Base-by-base conservation (phyloP, 352 stramenopile species). In the Pelagophyceae sp. region DNA sequence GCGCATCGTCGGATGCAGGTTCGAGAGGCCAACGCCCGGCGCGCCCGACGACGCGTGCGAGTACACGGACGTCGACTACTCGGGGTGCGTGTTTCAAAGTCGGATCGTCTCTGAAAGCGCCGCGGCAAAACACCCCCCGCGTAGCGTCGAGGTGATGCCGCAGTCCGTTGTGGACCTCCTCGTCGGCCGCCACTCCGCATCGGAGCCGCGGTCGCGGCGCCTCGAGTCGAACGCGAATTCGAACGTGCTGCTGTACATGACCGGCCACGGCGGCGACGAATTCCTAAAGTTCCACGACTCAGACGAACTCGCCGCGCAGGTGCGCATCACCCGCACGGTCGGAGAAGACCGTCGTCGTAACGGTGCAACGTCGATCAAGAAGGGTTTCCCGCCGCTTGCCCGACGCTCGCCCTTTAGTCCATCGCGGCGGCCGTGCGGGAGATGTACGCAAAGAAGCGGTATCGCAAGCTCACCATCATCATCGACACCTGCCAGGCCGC, bases 251-350 rank as follows among this genome's bases (percentile, higher is more conserved):
- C 17, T 78, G 19, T 77, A 60, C 40, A 83, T 92, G 35, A 80
- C 78, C 15, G 90, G 90, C 0, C 90, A 95, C 61, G 90, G 90
- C 31, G 90, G 90, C 31, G 88, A 95, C 69, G 89, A 90, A 0
- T 95, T 95, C 61, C 78, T 95, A 35, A 95, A 95, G 76, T 95
- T 95, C 75, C 90, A 94, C 83, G 90, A 95, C 75, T 90, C 88
- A 58, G 90, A 95, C 81, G 90, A 95, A 77, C 85, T 95, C 76
- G 94, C 89, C 32, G 94, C 88, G 75, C 86, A 93, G 50, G 90
- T n/a, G n/a, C n/a, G n/a, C n/a, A n/a, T n/a, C n/a, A n/a, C n/a
- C n/a, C n/a, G n/a, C n/a, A n/a, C n/a, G n/a, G n/a, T n/a, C n/a
- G n/a, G n/a, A n/a, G n/a, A n/a, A n/a, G n/a, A n/a, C n/a, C n/a